Base-by-base conservation (phyloP, 331 rosid genomes). In the Dryas integrifolia region DNA sequence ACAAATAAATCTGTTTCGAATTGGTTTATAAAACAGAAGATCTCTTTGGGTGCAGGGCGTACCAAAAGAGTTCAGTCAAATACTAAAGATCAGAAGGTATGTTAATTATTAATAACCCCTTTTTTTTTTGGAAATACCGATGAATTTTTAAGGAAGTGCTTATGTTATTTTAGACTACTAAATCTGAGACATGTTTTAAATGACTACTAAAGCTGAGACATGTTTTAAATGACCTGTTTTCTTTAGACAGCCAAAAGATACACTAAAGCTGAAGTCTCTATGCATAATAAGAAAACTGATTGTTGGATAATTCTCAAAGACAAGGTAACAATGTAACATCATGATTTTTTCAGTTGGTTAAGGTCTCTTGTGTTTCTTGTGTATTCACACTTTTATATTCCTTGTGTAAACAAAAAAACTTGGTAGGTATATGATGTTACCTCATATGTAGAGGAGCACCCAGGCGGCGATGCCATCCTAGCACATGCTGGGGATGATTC, bases 391-490 rank as follows among this genome's bases (percentile, higher is more conserved):
- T 55, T 13, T 44, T 13, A 70, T 70, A 49, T 16, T 69, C 45
- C 50, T 47, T 6, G 30, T 61, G 59, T 14, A 18, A 2, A n/a
- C 47, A 1, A 46, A 13, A 78, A 72, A 69, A 39, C 4, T 50
- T 61, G 49, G 49, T 65, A 94, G 98, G 98, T 94, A 40, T 94
- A 85, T 70, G 96, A 94, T 78, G 90, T 94, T 49, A 91, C 96
- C 73, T 77, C 98, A 26, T 91, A 94, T 44, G 97, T 94, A 57
- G 98, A 94, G 75, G 98, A 89, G 80, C 98, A 94, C 82, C 98
- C 98, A 2, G 98, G 98, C 62, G 98, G 98, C 41, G 98, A 94
- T 82, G 96, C 98, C 79, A 94, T 94, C 82, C 82, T 91, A 60
- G 78, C 86, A 40, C 96, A 94, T 73, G 96, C 98, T 8, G 98